Percentiles rank a stretch among this genome's conserved stretches.
Conservation (phyloP, 108 stramenopile genomes). For the Hondaea fermentalgiana region DNA sequence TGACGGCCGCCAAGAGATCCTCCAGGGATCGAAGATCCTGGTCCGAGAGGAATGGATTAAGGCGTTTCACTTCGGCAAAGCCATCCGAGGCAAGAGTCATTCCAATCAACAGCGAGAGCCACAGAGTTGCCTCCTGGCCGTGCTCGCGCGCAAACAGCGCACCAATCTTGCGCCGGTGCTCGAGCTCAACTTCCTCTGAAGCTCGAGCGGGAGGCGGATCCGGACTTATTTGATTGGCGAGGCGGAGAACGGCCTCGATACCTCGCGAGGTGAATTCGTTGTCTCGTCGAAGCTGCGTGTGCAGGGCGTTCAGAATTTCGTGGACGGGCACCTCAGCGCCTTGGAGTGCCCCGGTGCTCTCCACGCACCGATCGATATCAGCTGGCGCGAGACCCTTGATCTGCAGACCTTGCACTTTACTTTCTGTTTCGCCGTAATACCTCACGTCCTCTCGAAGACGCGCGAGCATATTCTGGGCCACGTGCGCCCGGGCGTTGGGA, state of each 20-base stretch:
- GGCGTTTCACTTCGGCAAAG: background rate
- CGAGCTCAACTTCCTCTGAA: slow-evolving; percentile 2
- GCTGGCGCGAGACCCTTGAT: background rate
- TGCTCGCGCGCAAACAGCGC: background rate
- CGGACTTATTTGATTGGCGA: background rate
- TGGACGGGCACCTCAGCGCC: background rate
- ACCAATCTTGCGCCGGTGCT: background rate
- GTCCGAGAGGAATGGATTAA: background rate
- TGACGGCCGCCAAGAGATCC: background rate
- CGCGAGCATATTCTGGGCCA: background rate
- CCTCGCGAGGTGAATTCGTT: slow-evolving; percentile 6
- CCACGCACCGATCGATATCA: background rate
- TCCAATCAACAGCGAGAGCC: background rate
- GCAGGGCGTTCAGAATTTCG: background rate
- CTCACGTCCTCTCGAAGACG: background rate
- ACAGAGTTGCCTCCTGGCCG: slow-evolving; percentile 4
- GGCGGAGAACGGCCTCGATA: background rate
- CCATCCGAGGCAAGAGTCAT: background rate
- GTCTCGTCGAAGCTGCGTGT: background rate
- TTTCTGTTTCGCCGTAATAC: background rate
- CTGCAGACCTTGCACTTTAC: background rate
- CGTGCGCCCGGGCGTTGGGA: slow-evolving; percentile 7
- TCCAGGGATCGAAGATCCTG: background rate
- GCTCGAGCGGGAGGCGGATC: background rate
- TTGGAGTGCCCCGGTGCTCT: background rate